Evolutionary conservation across 306 rosid genomes (phyloP), one percentile per base, ranked within the genome.

Genomic region (Glycine soja): DNA sequence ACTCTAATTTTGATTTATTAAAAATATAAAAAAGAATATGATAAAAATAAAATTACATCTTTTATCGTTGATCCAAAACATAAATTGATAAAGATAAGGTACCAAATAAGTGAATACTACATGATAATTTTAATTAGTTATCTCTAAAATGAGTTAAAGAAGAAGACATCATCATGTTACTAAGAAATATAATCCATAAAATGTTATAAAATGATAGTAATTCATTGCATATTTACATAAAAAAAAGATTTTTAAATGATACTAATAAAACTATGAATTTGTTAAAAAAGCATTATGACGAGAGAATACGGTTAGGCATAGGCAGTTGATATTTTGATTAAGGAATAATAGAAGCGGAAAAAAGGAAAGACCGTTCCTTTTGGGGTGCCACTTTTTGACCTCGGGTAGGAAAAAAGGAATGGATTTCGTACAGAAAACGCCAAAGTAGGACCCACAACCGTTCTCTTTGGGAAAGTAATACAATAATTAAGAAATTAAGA

Each of bases 391-490:
- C 87, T 80, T 88, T 72, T 72, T 80, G 84, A 81, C 85, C 59
- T 7, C 0, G 57, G 16, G 13, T 19, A 19, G 3, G 11, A 34
- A 72, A 65, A 67, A 74, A 19, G 59, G 66, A 24, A 40, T 45
- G 56, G 72, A 74, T 84, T 70, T 61, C 88, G 90, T 91, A 83
- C 70, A 83, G 38, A n/a, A 61, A 85, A 91, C 90, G 91, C 87
- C 76, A 85, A 85, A 67, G 40, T 83, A 36, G 82, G 91, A 69
- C 92, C 91, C 88, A 64, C 75, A 9, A 59, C 85, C 87, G 40
- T 57, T 11, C 57, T 24, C 66, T 48, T 34, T 48, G 24, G 65
- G 19, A 46, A 47, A 61, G 36, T 58, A 6, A 19, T 18, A 7
- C 2, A 19, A 58, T 19, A 42, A 78, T 40, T 32, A 10, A 43